These are phyloP conservation scores for Xylaria cubensis DNA, from an alignment of 495 filamentous ascomycete genomes.

Conservation along the genomic window DNA sequence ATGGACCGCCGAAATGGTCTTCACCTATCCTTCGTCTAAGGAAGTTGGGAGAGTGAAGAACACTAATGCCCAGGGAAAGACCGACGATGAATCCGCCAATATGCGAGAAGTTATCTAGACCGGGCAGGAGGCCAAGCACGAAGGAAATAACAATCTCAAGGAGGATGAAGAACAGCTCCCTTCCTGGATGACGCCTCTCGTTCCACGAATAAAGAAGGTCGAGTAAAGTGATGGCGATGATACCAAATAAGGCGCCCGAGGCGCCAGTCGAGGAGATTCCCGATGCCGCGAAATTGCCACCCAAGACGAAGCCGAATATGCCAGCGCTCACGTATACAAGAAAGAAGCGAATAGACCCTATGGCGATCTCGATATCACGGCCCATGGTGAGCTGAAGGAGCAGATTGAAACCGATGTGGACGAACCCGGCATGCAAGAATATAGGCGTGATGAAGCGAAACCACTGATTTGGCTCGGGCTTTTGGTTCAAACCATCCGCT, in stretches of 20 bases:
- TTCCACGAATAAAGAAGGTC: conserved; percentile 93
- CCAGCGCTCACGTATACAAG: conserved; percentile 89
- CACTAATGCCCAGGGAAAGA: conserved; percentile 79
- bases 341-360: conserved; percentile 84
- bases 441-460: conserved; percentile 95
- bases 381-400: conserved; percentile 87
- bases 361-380: conserved; percentile 85
- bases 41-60: conserved; percentile 84
- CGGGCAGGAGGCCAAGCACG: conserved; percentile 88
- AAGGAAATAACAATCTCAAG: conserved; percentile 89
- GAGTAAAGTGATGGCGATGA: conserved; percentile 85
- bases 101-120: conserved; percentile 95
- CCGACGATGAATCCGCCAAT: conserved; percentile 97
- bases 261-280: conserved; percentile 84
- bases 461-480: conserved; percentile 85
- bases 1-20: conserved; percentile 54
- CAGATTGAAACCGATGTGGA: conserved; percentile 96
- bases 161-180: conserved; percentile 83
- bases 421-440: conserved; percentile 89
- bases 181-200: conserved; percentile 72
- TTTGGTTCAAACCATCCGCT: conserved; percentile 42
- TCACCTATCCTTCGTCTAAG: conserved; percentile 78
- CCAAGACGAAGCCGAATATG: conserved; percentile 96
- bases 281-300: conserved; percentile 86
- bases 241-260: conserved; percentile 88